Evolutionary conservation across 139 green algal genomes (phyloP), one percentile per base, ranked within the genome.

Genomic region (Coelastrella sp.): DNA sequence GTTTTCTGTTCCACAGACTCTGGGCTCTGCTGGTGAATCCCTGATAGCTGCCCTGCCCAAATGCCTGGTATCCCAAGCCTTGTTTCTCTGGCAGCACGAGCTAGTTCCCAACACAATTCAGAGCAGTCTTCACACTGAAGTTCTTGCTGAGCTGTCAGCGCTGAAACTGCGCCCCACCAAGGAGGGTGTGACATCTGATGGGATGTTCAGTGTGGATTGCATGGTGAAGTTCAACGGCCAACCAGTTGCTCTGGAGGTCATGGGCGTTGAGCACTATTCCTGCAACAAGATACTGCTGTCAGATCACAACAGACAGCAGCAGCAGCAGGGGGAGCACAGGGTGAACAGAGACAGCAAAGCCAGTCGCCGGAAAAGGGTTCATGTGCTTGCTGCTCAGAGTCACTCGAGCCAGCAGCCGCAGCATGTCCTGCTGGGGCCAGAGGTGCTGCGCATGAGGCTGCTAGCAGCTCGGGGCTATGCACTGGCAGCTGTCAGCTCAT

Each of bases 151-250:
- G 57, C 84, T 88, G 8, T 14, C 22, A 15, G 22, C 49, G 0
- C 66, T 88, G 68, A 81, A 68, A 49, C 20, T 88, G 25, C 35
- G 24, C 17, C 58, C 84, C 4, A 57, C 66, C 19, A 60, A 17
- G 14, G 90, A 93, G 61, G 58, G 35, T 27, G 49, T 85, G 22
- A 90, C 90, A 49, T 10, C 70, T 22, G 90, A 93, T 60, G 91
- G 87, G 22, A 90, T 92, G 78, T 91, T 87, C 88, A 90, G 84
- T 61, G 82, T 93, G 14, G 91, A 93, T 79, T 74, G 92, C 70
- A 84, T 92, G 9, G 84, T 92, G 70, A 65, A 80, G 0, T 92
- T 87, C 63, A 78, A 82, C 19, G 91, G 88, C 24, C 15, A 20
- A 17, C 15, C 27, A 10, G 85, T 93, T 35, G 91, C 88, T 4